phyloP scores from a whole-genome alignment of 1,284 basidiomycete species.

The Puccinia triticina region DNA sequence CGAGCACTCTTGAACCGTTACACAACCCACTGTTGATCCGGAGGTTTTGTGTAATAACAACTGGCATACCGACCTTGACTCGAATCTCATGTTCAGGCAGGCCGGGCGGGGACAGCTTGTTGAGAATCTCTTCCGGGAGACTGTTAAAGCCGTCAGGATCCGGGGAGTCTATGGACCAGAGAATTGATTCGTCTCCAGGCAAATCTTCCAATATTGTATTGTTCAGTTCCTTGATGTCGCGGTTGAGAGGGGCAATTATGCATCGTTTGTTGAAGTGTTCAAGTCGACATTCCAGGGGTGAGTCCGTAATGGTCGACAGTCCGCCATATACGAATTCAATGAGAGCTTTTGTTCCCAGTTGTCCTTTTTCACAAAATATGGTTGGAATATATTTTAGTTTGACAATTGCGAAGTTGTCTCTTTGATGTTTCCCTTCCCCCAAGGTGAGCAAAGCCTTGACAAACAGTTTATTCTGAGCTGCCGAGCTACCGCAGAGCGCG shows the following conservation, averaged over 20 bases:
- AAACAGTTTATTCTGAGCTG: too few relatives aligned
- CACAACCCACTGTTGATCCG: too few relatives aligned
- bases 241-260: too few relatives aligned
- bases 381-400: background rate
- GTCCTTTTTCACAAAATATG: too few relatives aligned
- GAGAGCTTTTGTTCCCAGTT: too few relatives aligned
- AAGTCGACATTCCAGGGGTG: too few relatives aligned
- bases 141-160: background rate
- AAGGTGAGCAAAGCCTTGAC: background rate
- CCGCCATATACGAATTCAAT: too few relatives aligned
- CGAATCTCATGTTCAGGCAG: background rate
- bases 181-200: background rate
- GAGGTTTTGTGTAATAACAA: background rate
- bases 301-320: too few relatives aligned
- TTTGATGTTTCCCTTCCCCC: background rate
- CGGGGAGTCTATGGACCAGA: background rate
- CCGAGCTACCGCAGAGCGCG: too few relatives aligned
- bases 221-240: too few relatives aligned
- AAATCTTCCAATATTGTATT: background rate
- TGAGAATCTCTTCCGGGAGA: too few relatives aligned
- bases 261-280: too few relatives aligned
- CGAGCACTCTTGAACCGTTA: slow-evolving; percentile 12
- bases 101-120: background rate
- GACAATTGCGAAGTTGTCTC: background rate
- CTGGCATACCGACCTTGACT: background rate